A percentile compares a stretch with the other conserved stretches of the same genome.
These are phyloP conservation scores for Nigrograna mackinnonii DNA, from an alignment of 2,329 filamentous ascomycete genomes.

Conservation along the genomic window DNA sequence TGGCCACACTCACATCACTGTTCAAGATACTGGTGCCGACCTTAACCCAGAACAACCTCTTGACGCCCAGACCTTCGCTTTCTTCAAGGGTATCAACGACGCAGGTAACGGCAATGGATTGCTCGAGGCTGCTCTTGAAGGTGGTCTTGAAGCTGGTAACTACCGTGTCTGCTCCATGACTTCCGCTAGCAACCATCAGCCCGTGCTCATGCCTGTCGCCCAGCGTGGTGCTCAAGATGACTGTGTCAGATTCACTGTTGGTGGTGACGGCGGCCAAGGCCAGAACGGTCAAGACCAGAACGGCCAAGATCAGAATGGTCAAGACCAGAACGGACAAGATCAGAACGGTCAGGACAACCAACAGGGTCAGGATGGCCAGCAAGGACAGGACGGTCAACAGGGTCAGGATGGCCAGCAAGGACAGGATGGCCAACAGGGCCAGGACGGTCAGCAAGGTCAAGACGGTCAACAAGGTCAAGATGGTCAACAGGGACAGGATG, in stretches of 20 bases:
- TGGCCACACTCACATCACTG: conserved; percentile 56
- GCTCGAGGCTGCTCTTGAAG: conserved; percentile 49
- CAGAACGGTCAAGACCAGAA: conserved; percentile 12
- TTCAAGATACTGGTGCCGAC: conserved; percentile 51
- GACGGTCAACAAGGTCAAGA: conserved; percentile 6
- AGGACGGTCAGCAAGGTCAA: conserved; percentile 12
- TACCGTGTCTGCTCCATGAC: conserved; percentile 60
- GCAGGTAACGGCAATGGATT: conserved; percentile 51
- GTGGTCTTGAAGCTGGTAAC: conserved; percentile 51
- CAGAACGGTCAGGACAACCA: conserved; percentile 4
- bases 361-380: conserved; percentile 13
- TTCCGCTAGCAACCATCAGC: conserved; percentile 57
- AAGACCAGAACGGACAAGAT: conserved; percentile 8
- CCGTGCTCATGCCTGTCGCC: conserved; percentile 61
- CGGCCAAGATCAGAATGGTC: conserved; percentile 7
- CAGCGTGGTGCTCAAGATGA: conserved; percentile 60
- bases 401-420: conserved; percentile 15
- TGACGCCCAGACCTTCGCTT: conserved; percentile 52
- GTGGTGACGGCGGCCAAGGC: conserved; percentile 5
- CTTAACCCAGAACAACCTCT: conserved; percentile 41
- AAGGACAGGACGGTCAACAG: conserved; percentile 10
- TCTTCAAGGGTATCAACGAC: conserved; percentile 64
- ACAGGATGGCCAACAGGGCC: conserved; percentile 12
- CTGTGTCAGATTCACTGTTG: conserved; percentile 54
- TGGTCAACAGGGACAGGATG: conserved; percentile 2